Percentiles rank a stretch among this genome's conserved stretches.
phyloP scores from a whole-genome alignment of 2,329 filamentous ascomycete species.

The Sphaerulina vaccinii region DNA sequence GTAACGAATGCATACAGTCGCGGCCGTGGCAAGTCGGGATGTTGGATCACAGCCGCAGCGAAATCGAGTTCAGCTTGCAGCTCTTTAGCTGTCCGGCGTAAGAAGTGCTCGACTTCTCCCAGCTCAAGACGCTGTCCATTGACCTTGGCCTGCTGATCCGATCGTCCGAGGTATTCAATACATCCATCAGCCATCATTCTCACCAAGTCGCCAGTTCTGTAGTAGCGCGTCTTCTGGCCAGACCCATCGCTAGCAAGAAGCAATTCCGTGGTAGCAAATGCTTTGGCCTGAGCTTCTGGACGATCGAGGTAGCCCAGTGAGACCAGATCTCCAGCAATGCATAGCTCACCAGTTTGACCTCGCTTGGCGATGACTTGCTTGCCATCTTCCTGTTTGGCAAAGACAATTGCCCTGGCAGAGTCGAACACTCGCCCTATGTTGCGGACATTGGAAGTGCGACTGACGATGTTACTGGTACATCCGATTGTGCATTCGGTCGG shows the following conservation, averaged over 20 bases:
- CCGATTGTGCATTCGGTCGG: neutral
- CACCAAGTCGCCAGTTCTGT: conserved; percentile 30
- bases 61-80: neutral
- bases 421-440: conserved; percentile 20
- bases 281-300: conserved; percentile 5
- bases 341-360: conserved; percentile 9
- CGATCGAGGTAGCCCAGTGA: conserved; percentile 8
- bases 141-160: conserved; percentile 74
- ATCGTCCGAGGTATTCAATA: conserved; percentile 24
- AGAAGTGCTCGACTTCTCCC: conserved; percentile 14
- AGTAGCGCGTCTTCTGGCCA: neutral
- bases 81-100: neutral
- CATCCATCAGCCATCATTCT: conserved; percentile 38
- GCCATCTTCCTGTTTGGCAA: neutral
- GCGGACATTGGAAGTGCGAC: neutral
- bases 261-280: conserved; percentile 2
- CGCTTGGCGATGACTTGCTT: conserved; percentile 8
- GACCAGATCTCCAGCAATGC: conserved; percentile 8
- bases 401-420: conserved; percentile 9
- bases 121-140: conserved; percentile 8
- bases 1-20: neutral
- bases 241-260: neutral
- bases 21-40: neutral
- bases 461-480: neutral
- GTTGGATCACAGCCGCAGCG: neutral